Percentiles rank a stretch among this genome's conserved stretches.
phyloP scores from a whole-genome alignment of 23 red algal genomes.

The Agarophyton chilense region DNA sequence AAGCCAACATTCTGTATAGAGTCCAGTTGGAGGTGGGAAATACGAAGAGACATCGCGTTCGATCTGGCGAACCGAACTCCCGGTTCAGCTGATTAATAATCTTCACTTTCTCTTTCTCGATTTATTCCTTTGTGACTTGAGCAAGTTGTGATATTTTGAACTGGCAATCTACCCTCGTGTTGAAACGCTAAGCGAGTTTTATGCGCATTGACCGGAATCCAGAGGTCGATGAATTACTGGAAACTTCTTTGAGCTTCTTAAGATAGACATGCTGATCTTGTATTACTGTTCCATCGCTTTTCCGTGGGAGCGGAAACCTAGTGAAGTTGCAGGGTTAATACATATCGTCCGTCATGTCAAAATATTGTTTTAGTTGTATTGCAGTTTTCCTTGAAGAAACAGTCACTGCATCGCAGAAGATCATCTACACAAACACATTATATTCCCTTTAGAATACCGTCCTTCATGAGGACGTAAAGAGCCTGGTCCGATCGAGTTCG shows the following conservation, averaged over 20 bases:
- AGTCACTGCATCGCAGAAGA: too few species aligned
- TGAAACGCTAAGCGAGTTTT: constrained; percentile 44
- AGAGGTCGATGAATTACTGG: background rate
- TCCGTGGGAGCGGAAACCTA: too few species aligned
- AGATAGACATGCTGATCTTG: constrained; percentile 42
- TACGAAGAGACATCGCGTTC: background rate
- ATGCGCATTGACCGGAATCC: constrained; percentile 49
- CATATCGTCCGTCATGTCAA: too few species aligned
- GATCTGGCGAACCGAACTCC: background rate
- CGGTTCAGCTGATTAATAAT: constrained; percentile 19
- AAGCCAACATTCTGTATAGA: background rate
- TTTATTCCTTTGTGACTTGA: constrained; percentile 29
- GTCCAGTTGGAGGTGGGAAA: background rate
- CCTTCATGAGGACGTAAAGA: too few species aligned
- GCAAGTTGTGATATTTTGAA: constrained; percentile 36
- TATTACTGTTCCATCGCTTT: too few species aligned
- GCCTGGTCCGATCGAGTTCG: background rate
- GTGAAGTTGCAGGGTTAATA: too few species aligned
- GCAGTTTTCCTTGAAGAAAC: too few species aligned
- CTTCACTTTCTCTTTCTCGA: background rate
- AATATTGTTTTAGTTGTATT: too few species aligned
- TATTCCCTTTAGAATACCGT: too few species aligned
- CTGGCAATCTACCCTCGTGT: too few species aligned
- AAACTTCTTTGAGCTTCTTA: constrained; percentile 31
- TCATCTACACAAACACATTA: too few species aligned